A percentile compares a stretch with the other conserved stretches of the same genome.
These are phyloP conservation scores for Claviceps sorghi DNA, from an alignment of 2,329 filamentous ascomycete species.

Conservation along the genomic window DNA sequence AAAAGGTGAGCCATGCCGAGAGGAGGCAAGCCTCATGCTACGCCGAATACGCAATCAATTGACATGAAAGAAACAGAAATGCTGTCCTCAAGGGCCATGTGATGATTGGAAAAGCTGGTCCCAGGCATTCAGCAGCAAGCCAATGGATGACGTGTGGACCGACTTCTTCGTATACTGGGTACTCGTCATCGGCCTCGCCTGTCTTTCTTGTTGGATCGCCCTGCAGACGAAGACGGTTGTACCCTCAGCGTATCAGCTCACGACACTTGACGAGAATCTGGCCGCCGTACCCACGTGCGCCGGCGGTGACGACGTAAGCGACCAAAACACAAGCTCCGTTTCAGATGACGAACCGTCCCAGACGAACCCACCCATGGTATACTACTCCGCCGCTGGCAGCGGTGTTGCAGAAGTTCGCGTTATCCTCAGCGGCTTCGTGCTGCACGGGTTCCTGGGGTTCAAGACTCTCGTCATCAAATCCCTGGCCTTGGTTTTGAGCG, in stretches of 20 bases:
- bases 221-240: conserved; percentile 88
- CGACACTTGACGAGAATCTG: conserved; percentile 86
- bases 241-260: conserved; percentile 71
- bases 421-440: conserved; percentile 91
- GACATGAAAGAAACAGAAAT: conserved; percentile 24
- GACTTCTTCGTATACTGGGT: conserved; percentile 65
- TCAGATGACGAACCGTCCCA: conserved; percentile 23
- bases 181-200: conserved; percentile 55
- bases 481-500: conserved; percentile 67
- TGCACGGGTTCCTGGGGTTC: conserved; percentile 87
- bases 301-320: conserved; percentile 28
- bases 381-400: conserved; percentile 90
- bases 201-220: conserved; percentile 63
- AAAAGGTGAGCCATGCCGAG: conserved; percentile 33
- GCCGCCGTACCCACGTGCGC: conserved; percentile 39
- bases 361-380: conserved; percentile 58
- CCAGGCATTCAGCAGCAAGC: conserved; percentile 29
- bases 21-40: background rate
- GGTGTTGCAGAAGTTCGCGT: conserved; percentile 96
- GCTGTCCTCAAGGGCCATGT: conserved; percentile 40
- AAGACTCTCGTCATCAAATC: conserved; percentile 81
- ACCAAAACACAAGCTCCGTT: conserved; percentile 29
- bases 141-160: conserved; percentile 42
- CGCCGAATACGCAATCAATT: background rate
- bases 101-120: conserved; percentile 44